Evolutionary conservation across 1,139 yeast genomes (phyloP), one percentile per base, ranked within the genome.

Genomic region (Geotrichum candidum): DNA sequence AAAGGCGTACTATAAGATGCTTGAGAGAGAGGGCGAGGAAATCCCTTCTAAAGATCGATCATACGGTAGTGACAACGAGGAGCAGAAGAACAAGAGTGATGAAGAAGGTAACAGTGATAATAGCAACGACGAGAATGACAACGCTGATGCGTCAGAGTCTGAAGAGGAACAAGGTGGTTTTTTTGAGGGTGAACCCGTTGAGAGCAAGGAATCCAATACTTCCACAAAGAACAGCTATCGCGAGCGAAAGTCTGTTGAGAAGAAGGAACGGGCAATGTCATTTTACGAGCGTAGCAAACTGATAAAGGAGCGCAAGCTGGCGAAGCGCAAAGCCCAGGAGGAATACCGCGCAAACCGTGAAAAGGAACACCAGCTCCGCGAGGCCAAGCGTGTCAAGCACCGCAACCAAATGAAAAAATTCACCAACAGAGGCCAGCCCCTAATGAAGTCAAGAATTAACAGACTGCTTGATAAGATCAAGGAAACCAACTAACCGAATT

Each of bases 401-500:
- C 81, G 84, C 65, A 82, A 82, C 63, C 74, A 70, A 57, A 73
- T 75, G 72, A 75, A 84, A 1, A 82, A 87, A 65, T 84, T 79
- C 64, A 91, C 96, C 1, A 79, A 79, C 65, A 74, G 79, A 5
- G 97, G 98, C 0, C 98, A 92, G 73, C 97, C 97, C 1, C 74
- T 84, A 57, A 90, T 92, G 96, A 97, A 90, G 0, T 95, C 97
- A 10, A 82, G 96, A 72, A 90, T 92, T 64, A 87, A 85, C 64
- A 83, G 85, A 67, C 77, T 92, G 54, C 78, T 92, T 61, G 96
- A 88, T 62, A 90, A 90, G 74, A 89, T 92, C 65, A 84, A 82
- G 69, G 78, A 64, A 48, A 35, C 55, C 3, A 45, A 33, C 23
- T 33, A 54, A 22, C 11, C 46, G 25, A 46, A 18, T 5, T 56